Conservation (phyloP, 495 filamentous ascomycete genomes). For the Oidiodendron maius region DNA sequence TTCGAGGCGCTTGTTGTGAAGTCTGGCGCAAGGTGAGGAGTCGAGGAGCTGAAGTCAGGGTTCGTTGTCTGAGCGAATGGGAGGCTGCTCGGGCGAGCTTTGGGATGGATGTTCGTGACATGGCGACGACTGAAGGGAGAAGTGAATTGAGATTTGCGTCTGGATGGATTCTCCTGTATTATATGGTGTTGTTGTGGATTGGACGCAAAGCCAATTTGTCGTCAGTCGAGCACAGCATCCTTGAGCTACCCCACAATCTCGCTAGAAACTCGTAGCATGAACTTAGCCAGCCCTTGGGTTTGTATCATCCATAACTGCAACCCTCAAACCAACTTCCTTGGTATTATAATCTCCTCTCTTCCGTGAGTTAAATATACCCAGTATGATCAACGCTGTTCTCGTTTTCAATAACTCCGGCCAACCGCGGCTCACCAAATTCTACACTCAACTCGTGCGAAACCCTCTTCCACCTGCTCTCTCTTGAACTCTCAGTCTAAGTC, state of each 20-base stretch:
- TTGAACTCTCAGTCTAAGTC: slow-evolving; percentile 16
- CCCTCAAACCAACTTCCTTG: neutral
- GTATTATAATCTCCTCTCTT: too few species aligned
- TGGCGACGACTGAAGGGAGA: neutral
- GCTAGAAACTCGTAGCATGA: slow-evolving; percentile 3
- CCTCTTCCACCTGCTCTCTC: slow-evolving; percentile 5
- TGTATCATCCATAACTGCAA: too few species aligned
- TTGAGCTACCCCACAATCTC: slow-evolving; percentile 23
- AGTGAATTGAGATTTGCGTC: slow-evolving; percentile 6
- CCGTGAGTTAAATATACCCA: too few species aligned
- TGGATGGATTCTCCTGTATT: neutral
- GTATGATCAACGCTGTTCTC: slow-evolving; percentile 97
- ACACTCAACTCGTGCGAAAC: slow-evolving; percentile 89
- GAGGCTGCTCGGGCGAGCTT: slow-evolving; percentile 3
- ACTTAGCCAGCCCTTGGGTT: slow-evolving; percentile 17
- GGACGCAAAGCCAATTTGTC: neutral
- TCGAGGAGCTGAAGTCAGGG: neutral
- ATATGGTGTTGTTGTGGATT: neutral
- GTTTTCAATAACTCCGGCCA: slow-evolving; percentile 99
- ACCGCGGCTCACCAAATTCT: slow-evolving; percentile 96
- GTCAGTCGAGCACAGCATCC: neutral
- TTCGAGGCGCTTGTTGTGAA: neutral
- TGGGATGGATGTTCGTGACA: slow-evolving; percentile 10
- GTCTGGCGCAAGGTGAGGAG: neutral
- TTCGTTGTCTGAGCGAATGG: neutral